These are phyloP conservation scores for Aureobasidium mangrovei DNA, from an alignment of 2,329 filamentous ascomycete genomes.

Conservation along the genomic window DNA sequence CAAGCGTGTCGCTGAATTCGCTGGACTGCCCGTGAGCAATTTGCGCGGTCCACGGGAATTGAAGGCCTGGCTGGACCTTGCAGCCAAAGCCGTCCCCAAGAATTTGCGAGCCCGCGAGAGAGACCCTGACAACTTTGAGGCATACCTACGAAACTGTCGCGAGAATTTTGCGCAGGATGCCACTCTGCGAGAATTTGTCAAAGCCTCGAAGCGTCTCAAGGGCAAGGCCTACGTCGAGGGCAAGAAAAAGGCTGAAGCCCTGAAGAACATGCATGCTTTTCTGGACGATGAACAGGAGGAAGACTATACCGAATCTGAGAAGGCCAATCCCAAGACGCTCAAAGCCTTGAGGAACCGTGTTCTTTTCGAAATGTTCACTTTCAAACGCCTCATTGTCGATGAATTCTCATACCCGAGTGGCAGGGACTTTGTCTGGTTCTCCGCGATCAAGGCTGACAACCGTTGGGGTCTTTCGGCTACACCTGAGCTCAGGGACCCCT, in stretches of 20 bases:
- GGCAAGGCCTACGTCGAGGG: constrained; percentile 5
- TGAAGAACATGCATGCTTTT: neutral
- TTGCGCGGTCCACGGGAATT: neutral
- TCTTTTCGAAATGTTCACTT: constrained; percentile 52
- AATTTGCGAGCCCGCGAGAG: neutral
- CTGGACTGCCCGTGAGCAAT: constrained; percentile 36
- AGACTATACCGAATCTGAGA: neutral
- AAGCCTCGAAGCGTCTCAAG: constrained; percentile 9
- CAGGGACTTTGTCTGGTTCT: constrained; percentile 16
- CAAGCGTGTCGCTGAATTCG: constrained; percentile 40
- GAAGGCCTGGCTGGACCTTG: neutral
- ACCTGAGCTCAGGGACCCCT: constrained; percentile 48
- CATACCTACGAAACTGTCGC: neutral
- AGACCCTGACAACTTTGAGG: neutral
- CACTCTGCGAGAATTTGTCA: neutral
- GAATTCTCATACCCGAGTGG: constrained; percentile 52
- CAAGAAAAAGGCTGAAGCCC: neutral
- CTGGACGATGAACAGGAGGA: neutral
- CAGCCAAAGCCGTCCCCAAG: neutral
- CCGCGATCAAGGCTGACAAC: constrained; percentile 40
- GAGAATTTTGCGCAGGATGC: neutral
- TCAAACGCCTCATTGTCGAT: constrained; percentile 53
- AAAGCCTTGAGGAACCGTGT: neutral
- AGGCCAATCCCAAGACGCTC: neutral
- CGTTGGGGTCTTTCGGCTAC: constrained; percentile 58